Conservation (phyloP, 2,329 filamentous ascomycete species). For the Pyricularia pennisetigena region DNA sequence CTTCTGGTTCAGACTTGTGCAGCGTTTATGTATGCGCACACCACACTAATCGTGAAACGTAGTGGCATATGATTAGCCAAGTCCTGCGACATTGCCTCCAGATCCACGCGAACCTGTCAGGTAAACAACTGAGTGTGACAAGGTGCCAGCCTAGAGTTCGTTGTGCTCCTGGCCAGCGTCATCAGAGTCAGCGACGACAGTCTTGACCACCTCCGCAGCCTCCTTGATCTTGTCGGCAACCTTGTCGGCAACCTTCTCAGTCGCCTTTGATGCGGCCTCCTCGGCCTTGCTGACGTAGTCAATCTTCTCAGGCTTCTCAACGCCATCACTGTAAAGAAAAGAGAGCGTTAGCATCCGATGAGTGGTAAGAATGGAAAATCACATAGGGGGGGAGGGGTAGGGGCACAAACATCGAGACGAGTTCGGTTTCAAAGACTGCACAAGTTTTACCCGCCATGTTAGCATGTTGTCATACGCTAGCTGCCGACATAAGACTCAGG, state of each 20-base stretch:
- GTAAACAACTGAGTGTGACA: neutral
- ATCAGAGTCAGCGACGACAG: constrained; percentile 42
- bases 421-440: constrained; percentile 35
- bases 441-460: neutral
- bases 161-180: constrained; percentile 44
- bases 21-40: neutral
- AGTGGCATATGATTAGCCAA: neutral
- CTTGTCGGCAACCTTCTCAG: constrained; percentile 32
- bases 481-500: neutral
- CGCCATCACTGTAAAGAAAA: constrained; percentile 71
- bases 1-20: neutral
- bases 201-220: constrained; percentile 42
- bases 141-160: constrained; percentile 37
- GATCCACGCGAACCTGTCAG: neutral
- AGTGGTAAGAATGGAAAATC: neutral
- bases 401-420: neutral
- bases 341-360: constrained; percentile 66
- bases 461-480: neutral
- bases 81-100: neutral
- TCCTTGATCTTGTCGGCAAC: constrained; percentile 34
- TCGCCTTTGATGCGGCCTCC: constrained; percentile 16
- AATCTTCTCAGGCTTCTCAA: constrained; percentile 40
- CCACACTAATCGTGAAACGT: neutral
- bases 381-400: too few relatives aligned
- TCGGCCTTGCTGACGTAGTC: constrained; percentile 24